Evolutionary conservation across 2,329 filamentous ascomycete species (phyloP), one percentile per base, ranked within the genome.

Genomic region (Lasiodiplodia sp.): DNA sequence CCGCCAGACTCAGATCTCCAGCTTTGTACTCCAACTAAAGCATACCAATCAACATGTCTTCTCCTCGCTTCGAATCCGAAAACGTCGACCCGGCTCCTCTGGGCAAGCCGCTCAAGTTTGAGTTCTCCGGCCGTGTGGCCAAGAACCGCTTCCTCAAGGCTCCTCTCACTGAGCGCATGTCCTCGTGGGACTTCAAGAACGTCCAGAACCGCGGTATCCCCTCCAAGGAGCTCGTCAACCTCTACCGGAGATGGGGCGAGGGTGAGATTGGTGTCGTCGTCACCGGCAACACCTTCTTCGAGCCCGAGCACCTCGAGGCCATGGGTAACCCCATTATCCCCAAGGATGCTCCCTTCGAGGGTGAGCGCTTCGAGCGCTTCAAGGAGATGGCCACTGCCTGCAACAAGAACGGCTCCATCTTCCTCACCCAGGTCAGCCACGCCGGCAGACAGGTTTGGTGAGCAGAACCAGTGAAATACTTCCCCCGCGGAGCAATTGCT

Each of bases 141-240:
- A 85, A 84, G 56, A 92, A 91, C 75, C 83, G 88, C 23, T 88
- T 91, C 73, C 77, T 91, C 71, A 92, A 92, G 77, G 88, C 82
- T 6, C 86, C 90, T 53, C 91, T 92, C 89, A 87, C 86, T 1
- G 90, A 92, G 76, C 81, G 85, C 11, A 79, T 91, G 18, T 86
- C 88, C 0, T 87, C 85, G 7, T 92, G 87, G 87, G 82, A 87
- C 69, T 80, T 84, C 10, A 83, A 83, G 40, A 82, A 87, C 68
- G 71, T 86, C 12, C 78, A 83, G 28, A 82, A 82, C 5, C 84
- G 89, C 52, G 85, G 86, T 31, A 78, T 89, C 8, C 85, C 87
- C 8, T 82, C 82, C 21, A 82, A 84, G 72, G 80, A 85, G 67
- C 85, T 85, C 67, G 79, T 88, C 53, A 91, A 91, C 77, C 81